Percentiles rank a stretch among this genome's conserved stretches.
These are phyloP conservation scores for Phytophthora pluvialis DNA, from an alignment of 352 stramenopile genomes.

Conservation along the genomic window DNA sequence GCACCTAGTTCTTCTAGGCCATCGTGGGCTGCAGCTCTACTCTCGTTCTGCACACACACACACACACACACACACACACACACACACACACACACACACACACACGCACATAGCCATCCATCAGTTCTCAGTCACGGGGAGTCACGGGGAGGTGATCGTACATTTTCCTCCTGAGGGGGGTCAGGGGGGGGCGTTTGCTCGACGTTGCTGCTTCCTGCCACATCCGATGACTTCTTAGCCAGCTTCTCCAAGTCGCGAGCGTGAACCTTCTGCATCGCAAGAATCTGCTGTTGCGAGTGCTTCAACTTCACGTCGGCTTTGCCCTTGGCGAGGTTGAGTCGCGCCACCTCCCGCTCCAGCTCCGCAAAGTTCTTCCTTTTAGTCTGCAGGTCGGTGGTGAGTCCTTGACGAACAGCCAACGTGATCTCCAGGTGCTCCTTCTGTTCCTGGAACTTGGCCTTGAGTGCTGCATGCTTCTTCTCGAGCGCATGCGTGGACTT, in stretches of 20 bases:
- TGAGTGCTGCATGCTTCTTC: constrained; percentile 39
- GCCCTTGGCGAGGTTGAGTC: constrained; percentile 27
- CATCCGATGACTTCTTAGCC: neutral
- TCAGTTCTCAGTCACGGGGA: neutral
- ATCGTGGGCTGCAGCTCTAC: constrained; percentile 1
- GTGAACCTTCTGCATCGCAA: constrained; percentile 62
- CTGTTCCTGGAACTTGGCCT: constrained; percentile 52
- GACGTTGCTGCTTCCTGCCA: constrained; percentile 1
- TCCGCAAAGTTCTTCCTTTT: constrained; percentile 58
- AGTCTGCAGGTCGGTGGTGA: constrained; percentile 55
- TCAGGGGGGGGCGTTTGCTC: constrained; percentile 2
- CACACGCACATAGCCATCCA: neutral
- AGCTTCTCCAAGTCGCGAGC: constrained; percentile 48
- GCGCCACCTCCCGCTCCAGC: constrained; percentile 37
- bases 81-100: neutral
- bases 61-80: neutral
- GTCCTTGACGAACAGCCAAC: constrained; percentile 57
- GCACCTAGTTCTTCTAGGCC: constrained; percentile 25
- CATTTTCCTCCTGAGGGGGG: constrained; percentile 17
- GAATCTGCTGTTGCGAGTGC: constrained; percentile 57
- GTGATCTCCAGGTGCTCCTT: constrained; percentile 72
- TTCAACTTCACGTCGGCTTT: constrained; percentile 36
- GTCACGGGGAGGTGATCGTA: constrained; percentile 6
- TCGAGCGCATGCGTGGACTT: constrained; percentile 47
- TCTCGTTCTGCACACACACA: constrained; percentile 19